phyloP scores from a whole-genome alignment of 2,329 filamentous ascomycete species.

The Amesomyces nigricolor region DNA sequence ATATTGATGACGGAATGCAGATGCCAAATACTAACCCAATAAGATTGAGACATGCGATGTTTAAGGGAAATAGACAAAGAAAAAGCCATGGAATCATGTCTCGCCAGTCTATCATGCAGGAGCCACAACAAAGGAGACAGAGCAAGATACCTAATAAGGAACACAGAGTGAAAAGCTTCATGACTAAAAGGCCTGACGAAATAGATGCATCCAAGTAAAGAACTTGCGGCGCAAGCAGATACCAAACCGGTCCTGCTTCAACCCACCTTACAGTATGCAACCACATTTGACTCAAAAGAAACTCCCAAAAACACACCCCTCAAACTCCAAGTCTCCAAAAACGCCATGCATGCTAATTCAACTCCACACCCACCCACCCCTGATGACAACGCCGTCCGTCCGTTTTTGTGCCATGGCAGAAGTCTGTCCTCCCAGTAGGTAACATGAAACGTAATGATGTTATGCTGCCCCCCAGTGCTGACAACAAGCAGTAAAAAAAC shows the following conservation, averaged over 20 bases:
- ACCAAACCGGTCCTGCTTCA: conserved; percentile 10
- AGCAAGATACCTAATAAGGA: not conserved
- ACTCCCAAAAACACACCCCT: not conserved
- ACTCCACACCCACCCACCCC: not conserved
- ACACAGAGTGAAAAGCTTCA: not conserved
- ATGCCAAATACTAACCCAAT: not conserved
- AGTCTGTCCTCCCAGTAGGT: not conserved
- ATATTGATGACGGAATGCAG: not conserved
- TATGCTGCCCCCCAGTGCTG: not conserved
- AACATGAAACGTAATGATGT: not conserved
- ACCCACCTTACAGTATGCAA: not conserved
- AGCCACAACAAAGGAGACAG: not conserved
- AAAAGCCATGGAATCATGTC: not conserved
- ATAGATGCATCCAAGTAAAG: not conserved
- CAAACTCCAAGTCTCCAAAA: not conserved
- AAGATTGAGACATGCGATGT: not conserved
- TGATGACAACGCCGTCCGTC: not conserved
- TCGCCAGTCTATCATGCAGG: not conserved
- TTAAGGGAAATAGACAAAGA: not conserved
- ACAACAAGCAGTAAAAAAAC: not conserved
- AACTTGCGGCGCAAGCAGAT: not conserved
- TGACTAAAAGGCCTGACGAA: not conserved
- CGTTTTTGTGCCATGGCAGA: not conserved
- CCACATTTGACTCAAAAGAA: not conserved
- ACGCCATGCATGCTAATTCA: not conserved